Conservation (phyloP, 176 grass and related monocot species). For the Miscanthus lutarioriparius region DNA sequence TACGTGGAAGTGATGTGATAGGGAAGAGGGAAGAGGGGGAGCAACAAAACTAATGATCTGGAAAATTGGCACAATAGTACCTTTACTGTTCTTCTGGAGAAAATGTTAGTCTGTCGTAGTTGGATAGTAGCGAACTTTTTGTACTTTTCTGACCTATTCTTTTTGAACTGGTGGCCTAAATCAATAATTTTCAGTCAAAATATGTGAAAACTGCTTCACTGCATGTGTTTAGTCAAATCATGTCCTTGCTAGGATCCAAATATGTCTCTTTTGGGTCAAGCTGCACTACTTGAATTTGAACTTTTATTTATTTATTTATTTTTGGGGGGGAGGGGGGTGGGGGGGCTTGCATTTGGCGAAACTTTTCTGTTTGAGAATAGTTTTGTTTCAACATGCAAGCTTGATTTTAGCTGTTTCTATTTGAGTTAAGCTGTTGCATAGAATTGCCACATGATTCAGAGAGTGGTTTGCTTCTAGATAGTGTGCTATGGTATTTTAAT, state of each 20-base stretch:
- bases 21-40: not conserved
- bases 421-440: not conserved
- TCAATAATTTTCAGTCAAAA: not conserved
- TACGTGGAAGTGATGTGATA: not conserved
- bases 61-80: not conserved
- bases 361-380: not conserved
- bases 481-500: not conserved
- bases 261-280: not conserved
- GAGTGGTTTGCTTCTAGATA: not conserved
- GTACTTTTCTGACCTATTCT: not conserved
- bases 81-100: slow-evolving; percentile 7
- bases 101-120: not conserved
- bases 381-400: not conserved
- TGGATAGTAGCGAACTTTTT: not conserved
- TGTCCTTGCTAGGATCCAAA: not conserved
- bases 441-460: not conserved
- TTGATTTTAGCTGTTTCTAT: not conserved
- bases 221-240: not conserved
- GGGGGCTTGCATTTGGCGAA: not conserved
- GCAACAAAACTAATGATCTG: not conserved
- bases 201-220: not conserved
- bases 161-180: not conserved
- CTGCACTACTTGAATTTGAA: not conserved
- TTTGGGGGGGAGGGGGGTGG: too few species aligned
- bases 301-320: not conserved